phyloP scores from a whole-genome alignment of 805 yeast species.

The Kuraishia ogatae region DNA sequence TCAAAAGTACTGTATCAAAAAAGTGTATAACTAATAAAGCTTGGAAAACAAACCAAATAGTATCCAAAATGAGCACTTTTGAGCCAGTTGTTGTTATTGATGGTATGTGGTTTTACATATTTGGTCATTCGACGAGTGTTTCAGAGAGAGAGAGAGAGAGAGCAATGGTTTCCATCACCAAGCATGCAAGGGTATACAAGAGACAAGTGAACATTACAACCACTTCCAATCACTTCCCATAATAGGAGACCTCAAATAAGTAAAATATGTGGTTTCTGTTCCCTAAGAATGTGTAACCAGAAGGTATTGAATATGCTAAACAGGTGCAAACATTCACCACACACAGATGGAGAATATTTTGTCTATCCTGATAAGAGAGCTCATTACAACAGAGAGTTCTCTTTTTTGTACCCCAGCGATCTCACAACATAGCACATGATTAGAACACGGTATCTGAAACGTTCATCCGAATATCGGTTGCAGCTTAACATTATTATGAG shows the following conservation, averaged over 20 bases:
- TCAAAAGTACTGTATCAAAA: neutral
- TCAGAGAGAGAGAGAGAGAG: neutral
- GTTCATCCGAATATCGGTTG: conserved; percentile 1
- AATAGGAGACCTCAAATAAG: neutral
- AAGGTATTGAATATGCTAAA: too few relatives aligned
- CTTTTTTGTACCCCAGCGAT: too few relatives aligned
- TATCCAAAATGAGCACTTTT: conserved; percentile 62
- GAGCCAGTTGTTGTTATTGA: conserved; percentile 98
- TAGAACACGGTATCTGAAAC: neutral
- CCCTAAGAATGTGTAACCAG: too few relatives aligned
- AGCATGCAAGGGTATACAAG: neutral
- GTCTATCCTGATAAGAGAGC: too few relatives aligned
- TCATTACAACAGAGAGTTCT: too few relatives aligned
- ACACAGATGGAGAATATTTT: too few relatives aligned
- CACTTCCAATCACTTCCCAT: neutral
- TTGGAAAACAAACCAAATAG: neutral
- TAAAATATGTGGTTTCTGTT: too few relatives aligned
- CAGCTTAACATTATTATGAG: conserved; percentile 3
- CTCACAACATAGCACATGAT: neutral
- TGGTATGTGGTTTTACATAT: conserved; percentile 44
- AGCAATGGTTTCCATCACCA: neutral
- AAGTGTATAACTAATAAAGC: neutral
- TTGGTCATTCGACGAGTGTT: neutral
- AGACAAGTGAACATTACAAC: neutral
- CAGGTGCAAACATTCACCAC: too few relatives aligned